Base-by-base conservation (phyloP, 495 filamentous ascomycete genomes). In the Penicillium soppii region DNA sequence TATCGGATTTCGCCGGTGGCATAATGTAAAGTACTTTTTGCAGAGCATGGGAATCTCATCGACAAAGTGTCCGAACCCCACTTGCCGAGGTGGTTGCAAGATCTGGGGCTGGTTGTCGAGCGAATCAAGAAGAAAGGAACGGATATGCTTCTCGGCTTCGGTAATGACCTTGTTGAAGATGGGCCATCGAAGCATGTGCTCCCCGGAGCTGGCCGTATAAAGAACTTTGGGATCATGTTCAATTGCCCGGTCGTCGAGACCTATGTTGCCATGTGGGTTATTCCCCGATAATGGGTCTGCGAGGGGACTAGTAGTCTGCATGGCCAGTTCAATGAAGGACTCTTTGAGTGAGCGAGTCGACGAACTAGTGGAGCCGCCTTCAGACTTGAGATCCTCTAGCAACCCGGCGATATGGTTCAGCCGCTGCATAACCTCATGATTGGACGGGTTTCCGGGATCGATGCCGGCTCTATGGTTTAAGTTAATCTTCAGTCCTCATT, bases 181-280 rank as follows among this genome's bases (percentile, higher is more conserved):
- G 20, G 59, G 62, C 62, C 62, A 66, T 17, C 59, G 62, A 21
- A 66, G 53, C 62, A 66, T 63, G 9, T 54, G 47, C 49, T 66
- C 59, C 9, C 59, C 38, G n/a, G 62, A 63, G 29, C 57, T 63
- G 15, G 59, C 59, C 17, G 53, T 48, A 33, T 61, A 66, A 20
- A 63, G 37, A n/a, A 51, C 39, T 30, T 48, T 41, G 27, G 62
- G 59, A 50, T 66, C 59, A 35, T 66, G 52, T 1, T 63, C 52
- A n/a, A 22, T 36, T 4, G 41, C 35, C 22, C 54, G 50, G 23
- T 63, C 43, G n/a, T 65, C 59, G n/a, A 49, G 20, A 29, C 42
- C 37, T 10, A 30, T 49, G 2, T 53, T 46, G 17, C 53, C 38
- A 20, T 37, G 32, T 2, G 39, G 39, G 35, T 47, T 50, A 30